Conservation (phyloP, 176 grass and related monocot genomes). For the Aechmea fasciata region DNA sequence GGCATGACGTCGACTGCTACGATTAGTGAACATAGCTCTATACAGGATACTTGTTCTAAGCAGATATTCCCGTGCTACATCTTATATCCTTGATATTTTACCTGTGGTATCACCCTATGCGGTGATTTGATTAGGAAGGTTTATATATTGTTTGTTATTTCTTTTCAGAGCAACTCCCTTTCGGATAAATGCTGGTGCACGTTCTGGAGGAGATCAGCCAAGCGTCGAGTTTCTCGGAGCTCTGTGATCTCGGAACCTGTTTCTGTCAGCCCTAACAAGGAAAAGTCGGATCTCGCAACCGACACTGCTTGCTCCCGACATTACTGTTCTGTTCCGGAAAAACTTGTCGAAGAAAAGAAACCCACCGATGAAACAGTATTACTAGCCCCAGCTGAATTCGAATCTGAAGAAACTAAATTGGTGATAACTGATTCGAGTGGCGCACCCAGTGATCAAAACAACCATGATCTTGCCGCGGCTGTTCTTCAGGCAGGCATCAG, state of each 20-base stretch:
- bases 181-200: slow-evolving; percentile 7
- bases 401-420: background rate
- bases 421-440: background rate
- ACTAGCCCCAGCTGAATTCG: background rate
- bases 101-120: no score
- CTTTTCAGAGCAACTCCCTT: slow-evolving; percentile 16
- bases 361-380: background rate
- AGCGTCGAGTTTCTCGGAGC: slow-evolving; percentile 13
- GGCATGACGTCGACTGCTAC: no score
- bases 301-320: background rate
- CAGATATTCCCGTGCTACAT: no score
- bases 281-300: background rate
- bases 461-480: slow-evolving; percentile 4
- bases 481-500: slow-evolving; percentile 17
- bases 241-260: slow-evolving; percentile 19
- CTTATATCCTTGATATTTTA: no score
- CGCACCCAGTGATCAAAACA: background rate
- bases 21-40: no score
- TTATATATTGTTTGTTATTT: background rate
- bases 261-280: slow-evolving; percentile 19
- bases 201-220: slow-evolving; percentile 16
- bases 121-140: background rate
- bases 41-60: no score
- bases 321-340: slow-evolving; percentile 3
- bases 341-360: background rate